Evolutionary conservation across 768 basidiomycete species (phyloP).

Genomic region (Lactarius evosmus): DNA sequence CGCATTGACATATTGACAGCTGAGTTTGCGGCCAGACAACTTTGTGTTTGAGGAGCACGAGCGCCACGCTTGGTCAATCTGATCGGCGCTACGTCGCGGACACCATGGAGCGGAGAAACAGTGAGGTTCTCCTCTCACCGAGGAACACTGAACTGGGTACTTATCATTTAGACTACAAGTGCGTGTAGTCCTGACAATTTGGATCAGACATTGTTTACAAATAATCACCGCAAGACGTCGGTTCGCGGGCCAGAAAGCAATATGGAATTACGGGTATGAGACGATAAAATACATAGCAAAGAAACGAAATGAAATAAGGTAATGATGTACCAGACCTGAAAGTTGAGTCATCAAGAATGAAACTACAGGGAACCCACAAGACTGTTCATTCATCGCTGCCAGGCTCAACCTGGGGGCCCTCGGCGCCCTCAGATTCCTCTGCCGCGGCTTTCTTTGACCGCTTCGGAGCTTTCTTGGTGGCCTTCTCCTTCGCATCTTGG

Average conservation of each 20-base stretch:
- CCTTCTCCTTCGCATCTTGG: constrained; percentile 46
- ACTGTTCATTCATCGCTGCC: constrained; percentile 28
- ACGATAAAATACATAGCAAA: constrained; percentile 14
- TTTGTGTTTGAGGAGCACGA: too few relatives aligned
- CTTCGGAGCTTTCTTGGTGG: constrained; percentile 39
- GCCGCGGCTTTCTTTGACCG: constrained; percentile 18
- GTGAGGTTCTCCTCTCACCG: not conserved
- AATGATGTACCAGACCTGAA: constrained; percentile 6
- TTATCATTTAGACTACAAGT: not conserved
- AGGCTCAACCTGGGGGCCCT: constrained; percentile 24
- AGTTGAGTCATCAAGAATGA: not conserved
- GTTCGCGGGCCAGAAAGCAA: not conserved
- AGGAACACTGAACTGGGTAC: not conserved
- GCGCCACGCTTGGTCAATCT: too few relatives aligned
- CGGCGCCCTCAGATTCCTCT: constrained; percentile 2
- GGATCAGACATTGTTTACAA: not conserved
- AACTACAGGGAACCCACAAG: not conserved
- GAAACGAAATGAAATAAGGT: not conserved
- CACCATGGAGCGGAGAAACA: not conserved
- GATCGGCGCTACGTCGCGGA: too few relatives aligned
- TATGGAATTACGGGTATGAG: constrained; percentile 7
- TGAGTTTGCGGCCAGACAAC: too few relatives aligned
- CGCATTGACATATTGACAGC: too few relatives aligned
- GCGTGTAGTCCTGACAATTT: too few relatives aligned
- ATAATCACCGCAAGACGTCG: not conserved